Conservation (phyloP, 2,329 filamentous ascomycete genomes). For the Fusarium dimerum region DNA sequence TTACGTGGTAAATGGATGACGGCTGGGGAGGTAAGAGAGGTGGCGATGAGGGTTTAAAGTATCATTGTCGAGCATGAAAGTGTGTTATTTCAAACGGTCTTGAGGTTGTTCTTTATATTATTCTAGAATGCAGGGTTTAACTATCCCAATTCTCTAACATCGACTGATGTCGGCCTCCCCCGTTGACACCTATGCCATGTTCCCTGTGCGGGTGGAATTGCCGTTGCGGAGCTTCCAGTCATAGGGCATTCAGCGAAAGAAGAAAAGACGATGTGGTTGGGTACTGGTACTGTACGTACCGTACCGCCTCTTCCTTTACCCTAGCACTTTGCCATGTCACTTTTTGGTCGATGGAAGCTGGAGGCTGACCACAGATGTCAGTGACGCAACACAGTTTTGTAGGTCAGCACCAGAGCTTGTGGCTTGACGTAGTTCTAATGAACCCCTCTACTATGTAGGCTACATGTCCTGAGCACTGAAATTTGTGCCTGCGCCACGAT, state of each 20-base stretch:
- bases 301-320: too few relatives aligned
- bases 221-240: background rate
- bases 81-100: too few relatives aligned
- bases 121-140: background rate
- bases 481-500: conserved; percentile 12
- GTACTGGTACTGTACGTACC: too few relatives aligned
- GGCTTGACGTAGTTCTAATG: background rate
- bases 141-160: background rate
- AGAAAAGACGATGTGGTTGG: too few relatives aligned
- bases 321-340: too few relatives aligned
- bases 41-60: background rate
- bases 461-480: background rate
- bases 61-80: too few relatives aligned
- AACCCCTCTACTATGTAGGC: too few relatives aligned
- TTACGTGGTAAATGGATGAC: background rate
- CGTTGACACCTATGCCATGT: background rate
- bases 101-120: too few relatives aligned
- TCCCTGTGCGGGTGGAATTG: background rate
- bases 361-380: background rate
- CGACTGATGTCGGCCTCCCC: background rate
- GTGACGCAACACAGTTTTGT: conserved; percentile 16
- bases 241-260: too few relatives aligned
- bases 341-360: too few relatives aligned
- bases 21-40: background rate
- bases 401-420: background rate